phyloP scores from a whole-genome alignment of 176 grass and related monocot genomes.

The Tillandsia leiboldiana region DNA sequence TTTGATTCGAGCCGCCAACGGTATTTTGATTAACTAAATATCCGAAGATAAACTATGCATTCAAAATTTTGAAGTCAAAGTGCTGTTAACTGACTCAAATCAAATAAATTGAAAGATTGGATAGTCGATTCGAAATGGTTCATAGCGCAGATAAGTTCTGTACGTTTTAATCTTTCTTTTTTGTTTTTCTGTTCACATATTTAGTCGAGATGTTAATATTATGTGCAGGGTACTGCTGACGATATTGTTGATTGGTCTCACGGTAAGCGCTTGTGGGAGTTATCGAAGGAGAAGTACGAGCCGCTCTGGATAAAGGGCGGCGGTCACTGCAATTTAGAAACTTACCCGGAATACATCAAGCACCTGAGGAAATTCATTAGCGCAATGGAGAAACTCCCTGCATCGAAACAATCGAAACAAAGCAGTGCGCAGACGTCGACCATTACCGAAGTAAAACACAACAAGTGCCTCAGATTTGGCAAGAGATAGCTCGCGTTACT shows the following conservation, averaged over 20 bases:
- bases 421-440: slow-evolving; percentile 25
- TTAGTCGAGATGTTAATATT: background rate
- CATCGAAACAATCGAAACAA: slow-evolving; percentile 20
- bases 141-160: too few species aligned
- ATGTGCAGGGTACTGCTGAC: slow-evolving; percentile 66
- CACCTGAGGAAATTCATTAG: slow-evolving; percentile 74
- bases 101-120: too few species aligned
- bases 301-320: slow-evolving; percentile 88
- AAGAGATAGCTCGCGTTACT: slow-evolving; percentile 31
- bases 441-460: slow-evolving; percentile 56
- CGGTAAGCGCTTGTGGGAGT: slow-evolving; percentile 81
- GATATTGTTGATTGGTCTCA: slow-evolving; percentile 86
- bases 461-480: slow-evolving; percentile 87
- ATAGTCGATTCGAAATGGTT: too few species aligned
- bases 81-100: too few species aligned
- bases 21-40: too few species aligned
- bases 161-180: too few species aligned
- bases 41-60: too few species aligned
- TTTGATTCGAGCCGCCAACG: too few species aligned
- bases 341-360: slow-evolving; percentile 83
- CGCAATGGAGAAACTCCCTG: slow-evolving; percentile 70
- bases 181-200: background rate
- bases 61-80: too few species aligned
- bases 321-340: slow-evolving; percentile 88
- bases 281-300: slow-evolving; percentile 87